A percentile compares a stretch with the other conserved stretches of the same genome.
phyloP scores from a whole-genome alignment of 2,329 filamentous ascomycete genomes.

The Fusarium chuoi region DNA sequence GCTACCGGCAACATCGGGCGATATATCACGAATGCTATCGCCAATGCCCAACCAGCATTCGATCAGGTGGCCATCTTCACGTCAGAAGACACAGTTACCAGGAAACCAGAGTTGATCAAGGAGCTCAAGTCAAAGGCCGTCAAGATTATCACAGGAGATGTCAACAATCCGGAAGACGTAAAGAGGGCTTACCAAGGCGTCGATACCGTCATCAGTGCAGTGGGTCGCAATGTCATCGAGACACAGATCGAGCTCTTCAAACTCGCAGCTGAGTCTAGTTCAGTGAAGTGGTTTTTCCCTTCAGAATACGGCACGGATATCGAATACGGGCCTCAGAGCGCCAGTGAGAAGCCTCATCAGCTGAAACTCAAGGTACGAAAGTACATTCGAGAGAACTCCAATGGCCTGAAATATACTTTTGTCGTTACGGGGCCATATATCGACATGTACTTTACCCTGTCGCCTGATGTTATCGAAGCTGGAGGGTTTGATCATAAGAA shows the following conservation, averaged over 20 bases:
- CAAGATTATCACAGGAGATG: slow-evolving; percentile 44
- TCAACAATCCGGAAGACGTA: slow-evolving; percentile 56
- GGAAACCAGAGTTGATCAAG: slow-evolving; percentile 35
- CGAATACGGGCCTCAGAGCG: slow-evolving; percentile 68
- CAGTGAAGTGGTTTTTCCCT: slow-evolving; percentile 72
- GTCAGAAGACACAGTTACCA: slow-evolving; percentile 20
- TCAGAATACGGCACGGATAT: slow-evolving; percentile 75
- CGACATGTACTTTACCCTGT: slow-evolving; percentile 67
- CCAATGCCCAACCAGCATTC: slow-evolving; percentile 49
- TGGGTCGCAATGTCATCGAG: slow-evolving; percentile 71
- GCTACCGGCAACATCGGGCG: slow-evolving; percentile 55
- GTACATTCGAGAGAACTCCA: slow-evolving; percentile 63
- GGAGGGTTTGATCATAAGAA: slow-evolving; percentile 69
- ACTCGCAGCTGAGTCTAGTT: slow-evolving; percentile 63
- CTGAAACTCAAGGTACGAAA: slow-evolving; percentile 75
- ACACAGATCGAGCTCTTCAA: slow-evolving; percentile 70
- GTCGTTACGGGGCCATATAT: slow-evolving; percentile 77
- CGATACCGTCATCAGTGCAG: slow-evolving; percentile 72
- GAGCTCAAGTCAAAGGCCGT: slow-evolving; percentile 37
- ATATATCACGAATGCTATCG: slow-evolving; percentile 53
- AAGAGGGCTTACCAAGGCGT: slow-evolving; percentile 69
- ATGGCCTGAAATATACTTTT: slow-evolving; percentile 70
- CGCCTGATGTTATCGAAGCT: slow-evolving; percentile 38
- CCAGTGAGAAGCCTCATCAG: slow-evolving; percentile 73
- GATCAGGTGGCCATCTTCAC: slow-evolving; percentile 51